Evolutionary conservation across 306 rosid genomes (phyloP).

Genomic region (Clitoria ternatea): DNA sequence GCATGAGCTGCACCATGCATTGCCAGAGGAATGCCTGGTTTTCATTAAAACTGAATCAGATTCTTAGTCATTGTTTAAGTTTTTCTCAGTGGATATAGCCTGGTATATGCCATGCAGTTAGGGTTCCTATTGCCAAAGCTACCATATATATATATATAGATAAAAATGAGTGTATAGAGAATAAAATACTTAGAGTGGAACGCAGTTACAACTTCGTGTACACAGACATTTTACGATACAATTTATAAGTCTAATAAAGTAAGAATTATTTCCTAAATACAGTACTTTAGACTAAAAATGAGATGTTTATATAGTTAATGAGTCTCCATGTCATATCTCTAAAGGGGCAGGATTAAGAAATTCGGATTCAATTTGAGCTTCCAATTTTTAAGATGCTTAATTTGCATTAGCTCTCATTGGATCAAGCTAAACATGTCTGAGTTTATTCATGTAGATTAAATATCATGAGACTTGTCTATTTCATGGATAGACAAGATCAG

Average conservation of each 20-base stretch:
- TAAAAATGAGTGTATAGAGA: not conserved
- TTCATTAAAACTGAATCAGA: conserved; percentile 28
- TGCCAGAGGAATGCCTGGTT: conserved; percentile 25
- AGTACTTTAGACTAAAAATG: not conserved
- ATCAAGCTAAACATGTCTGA: too few species aligned
- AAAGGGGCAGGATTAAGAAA: too few species aligned
- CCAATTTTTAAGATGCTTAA: too few species aligned
- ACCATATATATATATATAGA: not conserved
- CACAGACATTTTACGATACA: not conserved
- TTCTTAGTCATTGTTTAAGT: conserved; percentile 13
- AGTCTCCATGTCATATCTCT: too few species aligned
- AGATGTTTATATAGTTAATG: not conserved
- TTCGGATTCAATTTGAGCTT: too few species aligned
- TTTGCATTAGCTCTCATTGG: too few species aligned
- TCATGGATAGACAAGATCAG: too few species aligned
- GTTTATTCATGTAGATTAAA: too few species aligned
- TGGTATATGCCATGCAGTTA: conserved; percentile 39
- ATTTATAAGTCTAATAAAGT: not conserved
- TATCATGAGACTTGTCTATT: too few species aligned
- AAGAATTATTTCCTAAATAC: too few species aligned
- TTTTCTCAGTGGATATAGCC: conserved; percentile 16
- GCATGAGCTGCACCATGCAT: conserved; percentile 32
- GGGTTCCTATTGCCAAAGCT: conserved; percentile 20
- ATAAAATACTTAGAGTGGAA: not conserved
- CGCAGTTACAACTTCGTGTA: not conserved